Percentiles rank a stretch among this genome's conserved stretches.
These are phyloP conservation scores for Sclerospora graminicola DNA, from an alignment of 352 stramenopile species.

Conservation along the genomic window DNA sequence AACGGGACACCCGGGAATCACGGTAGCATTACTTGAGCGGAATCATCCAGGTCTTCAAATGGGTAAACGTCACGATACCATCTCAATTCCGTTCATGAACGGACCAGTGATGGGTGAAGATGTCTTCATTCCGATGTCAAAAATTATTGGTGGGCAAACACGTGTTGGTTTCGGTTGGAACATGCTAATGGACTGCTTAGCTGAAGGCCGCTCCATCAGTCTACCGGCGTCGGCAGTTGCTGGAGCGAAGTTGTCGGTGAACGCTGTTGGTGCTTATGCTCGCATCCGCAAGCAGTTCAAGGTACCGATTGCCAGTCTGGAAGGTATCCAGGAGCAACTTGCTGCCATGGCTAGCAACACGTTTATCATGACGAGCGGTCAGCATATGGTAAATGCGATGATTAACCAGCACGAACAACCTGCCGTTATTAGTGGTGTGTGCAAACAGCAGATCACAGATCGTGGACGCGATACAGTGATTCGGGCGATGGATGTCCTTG, in stretches of 20 bases:
- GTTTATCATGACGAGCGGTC: constrained; percentile 92
- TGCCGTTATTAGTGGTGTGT: constrained; percentile 96
- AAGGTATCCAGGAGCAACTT: constrained; percentile 96
- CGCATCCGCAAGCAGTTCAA: constrained; percentile 98
- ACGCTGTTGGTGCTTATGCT: constrained; percentile 91
- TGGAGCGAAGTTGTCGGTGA: constrained; percentile 86
- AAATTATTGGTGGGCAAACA: constrained; percentile 95
- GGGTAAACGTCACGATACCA: constrained; percentile 92
- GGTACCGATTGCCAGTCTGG: constrained; percentile 96
- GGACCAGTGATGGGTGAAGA: constrained; percentile 93
- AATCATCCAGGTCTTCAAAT: constrained; percentile 92
- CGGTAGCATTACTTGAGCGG: constrained; percentile 92
- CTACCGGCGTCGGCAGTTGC: constrained; percentile 92
- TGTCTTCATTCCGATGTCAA: constrained; percentile 97
- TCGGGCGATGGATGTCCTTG: constrained; percentile 95
- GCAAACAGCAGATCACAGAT: constrained; percentile 98
- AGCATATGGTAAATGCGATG: constrained; percentile 98
- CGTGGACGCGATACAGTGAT: constrained; percentile 93
- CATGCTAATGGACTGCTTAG: constrained; percentile 98
- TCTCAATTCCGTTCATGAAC: constrained; percentile 97
- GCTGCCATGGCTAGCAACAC: constrained; percentile 88
- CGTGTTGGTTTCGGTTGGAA: constrained; percentile 97
- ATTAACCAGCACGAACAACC: constrained; percentile 98
- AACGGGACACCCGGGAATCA: constrained; percentile 91
- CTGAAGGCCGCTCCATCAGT: constrained; percentile 94